Evolutionary conservation across 352 stramenopile species (phyloP).

Genomic region (Phytophthora aleatoria): DNA sequence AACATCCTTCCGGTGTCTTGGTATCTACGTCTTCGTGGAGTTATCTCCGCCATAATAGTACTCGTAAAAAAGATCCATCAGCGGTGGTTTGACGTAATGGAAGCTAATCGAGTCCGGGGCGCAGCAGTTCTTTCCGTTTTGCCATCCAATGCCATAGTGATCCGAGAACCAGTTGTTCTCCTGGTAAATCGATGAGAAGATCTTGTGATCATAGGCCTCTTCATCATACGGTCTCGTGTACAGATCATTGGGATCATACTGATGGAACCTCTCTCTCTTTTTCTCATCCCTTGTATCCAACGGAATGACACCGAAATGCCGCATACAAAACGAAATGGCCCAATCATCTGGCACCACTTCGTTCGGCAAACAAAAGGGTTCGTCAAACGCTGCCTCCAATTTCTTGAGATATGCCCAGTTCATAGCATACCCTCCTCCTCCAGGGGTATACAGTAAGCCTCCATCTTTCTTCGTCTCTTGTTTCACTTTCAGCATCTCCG

Average conservation of each 20-base stretch:
- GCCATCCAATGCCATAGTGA: slow-evolving; percentile 79
- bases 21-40: background rate
- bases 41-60: slow-evolving; percentile 65
- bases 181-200: slow-evolving; percentile 82
- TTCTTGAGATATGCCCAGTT: slow-evolving; percentile 83
- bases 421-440: slow-evolving; percentile 82
- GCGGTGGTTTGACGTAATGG: slow-evolving; percentile 85
- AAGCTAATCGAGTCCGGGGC: slow-evolving; percentile 82
- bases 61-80: slow-evolving; percentile 87
- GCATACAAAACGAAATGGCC: slow-evolving; percentile 90
- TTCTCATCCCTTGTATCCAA: slow-evolving; percentile 72
- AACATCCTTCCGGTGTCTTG: background rate
- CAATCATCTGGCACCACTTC: slow-evolving; percentile 83
- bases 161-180: slow-evolving; percentile 92
- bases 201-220: slow-evolving; percentile 68
- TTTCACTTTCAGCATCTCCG: slow-evolving; percentile 54
- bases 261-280: slow-evolving; percentile 83
- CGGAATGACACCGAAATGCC: slow-evolving; percentile 65
- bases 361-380: slow-evolving; percentile 72
- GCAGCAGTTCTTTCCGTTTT: slow-evolving; percentile 78
- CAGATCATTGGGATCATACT: slow-evolving; percentile 79
- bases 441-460: slow-evolving; percentile 84
- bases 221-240: slow-evolving; percentile 73
- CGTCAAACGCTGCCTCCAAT: slow-evolving; percentile 71
- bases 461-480: slow-evolving; percentile 51